Conservation (phyloP, 495 filamentous ascomycete genomes). For the Xylaria nigripes region DNA sequence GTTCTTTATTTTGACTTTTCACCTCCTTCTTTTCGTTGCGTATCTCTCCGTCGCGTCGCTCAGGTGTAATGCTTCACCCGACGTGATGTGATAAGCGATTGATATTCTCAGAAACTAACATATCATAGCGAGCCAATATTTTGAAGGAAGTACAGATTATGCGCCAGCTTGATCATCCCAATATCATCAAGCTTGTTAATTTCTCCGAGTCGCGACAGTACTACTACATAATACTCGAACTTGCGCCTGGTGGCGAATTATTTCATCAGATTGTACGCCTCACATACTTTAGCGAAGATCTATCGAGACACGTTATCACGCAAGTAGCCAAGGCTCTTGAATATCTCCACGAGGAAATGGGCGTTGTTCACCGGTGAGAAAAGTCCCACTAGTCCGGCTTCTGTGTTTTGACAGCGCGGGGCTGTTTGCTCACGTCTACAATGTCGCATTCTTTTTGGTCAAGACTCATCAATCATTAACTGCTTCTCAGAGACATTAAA, state of each 20-base stretch:
- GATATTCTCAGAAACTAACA: slow-evolving; percentile 7
- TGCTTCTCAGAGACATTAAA: slow-evolving; percentile 82
- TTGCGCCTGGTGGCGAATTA: slow-evolving; percentile 90
- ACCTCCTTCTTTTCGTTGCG: slow-evolving; percentile 9
- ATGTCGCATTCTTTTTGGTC: neutral
- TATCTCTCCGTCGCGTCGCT: slow-evolving; percentile 8
- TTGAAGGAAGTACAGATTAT: slow-evolving; percentile 99
- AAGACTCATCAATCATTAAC: neutral
- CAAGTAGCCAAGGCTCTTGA: slow-evolving; percentile 91
- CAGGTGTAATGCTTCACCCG: neutral
- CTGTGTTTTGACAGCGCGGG: neutral
- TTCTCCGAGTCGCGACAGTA: slow-evolving; percentile 92
- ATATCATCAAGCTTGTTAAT: slow-evolving; percentile 85
- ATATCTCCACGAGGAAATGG: slow-evolving; percentile 89
- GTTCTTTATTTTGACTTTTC: no score
- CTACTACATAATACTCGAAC: slow-evolving; percentile 93
- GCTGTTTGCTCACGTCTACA: neutral
- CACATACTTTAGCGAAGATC: slow-evolving; percentile 95
- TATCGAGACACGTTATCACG: slow-evolving; percentile 86
- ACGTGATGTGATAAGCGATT: neutral
- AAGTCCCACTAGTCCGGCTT: neutral
- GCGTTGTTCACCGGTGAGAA: slow-evolving; percentile 90
- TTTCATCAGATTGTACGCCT: slow-evolving; percentile 98
- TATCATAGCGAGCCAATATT: slow-evolving; percentile 81
- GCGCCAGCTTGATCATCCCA: slow-evolving; percentile 90